phyloP scores from a whole-genome alignment of 225 moss, liverwort and hornwort species.

The Sphagnum tenellum region DNA sequence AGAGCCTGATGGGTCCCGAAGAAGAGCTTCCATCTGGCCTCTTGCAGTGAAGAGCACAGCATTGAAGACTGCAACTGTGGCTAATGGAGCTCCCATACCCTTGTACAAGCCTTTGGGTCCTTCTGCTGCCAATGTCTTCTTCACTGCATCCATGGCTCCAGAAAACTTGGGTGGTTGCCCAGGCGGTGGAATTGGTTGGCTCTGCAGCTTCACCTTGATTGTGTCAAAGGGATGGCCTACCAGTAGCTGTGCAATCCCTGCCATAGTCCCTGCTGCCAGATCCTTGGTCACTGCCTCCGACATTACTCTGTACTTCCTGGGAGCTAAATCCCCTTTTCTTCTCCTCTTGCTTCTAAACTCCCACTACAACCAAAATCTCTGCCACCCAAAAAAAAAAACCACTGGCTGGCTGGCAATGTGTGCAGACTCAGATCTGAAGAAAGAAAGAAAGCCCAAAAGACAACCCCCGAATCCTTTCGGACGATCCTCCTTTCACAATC shows the following conservation, averaged over 20 bases:
- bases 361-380: too few species aligned
- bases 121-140: constrained; percentile 29
- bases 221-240: constrained; percentile 55
- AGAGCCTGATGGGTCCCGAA: constrained; percentile 15
- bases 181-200: constrained; percentile 37
- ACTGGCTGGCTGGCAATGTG: too few species aligned
- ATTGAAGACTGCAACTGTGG: constrained; percentile 46
- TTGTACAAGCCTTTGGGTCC: constrained; percentile 40
- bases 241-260: constrained; percentile 41
- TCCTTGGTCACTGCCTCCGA: constrained; percentile 38
- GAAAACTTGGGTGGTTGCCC: constrained; percentile 33
- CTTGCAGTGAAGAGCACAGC: constrained; percentile 49
- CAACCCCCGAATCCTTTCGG: too few species aligned
- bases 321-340: too few species aligned
- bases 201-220: constrained; percentile 53
- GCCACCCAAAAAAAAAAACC: too few species aligned
- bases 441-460: too few species aligned
- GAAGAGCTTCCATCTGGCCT: constrained; percentile 35
- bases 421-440: too few species aligned
- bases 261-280: constrained; percentile 39
- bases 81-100: constrained; percentile 51
- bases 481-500: too few species aligned
- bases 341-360: too few species aligned
- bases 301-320: too few species aligned
- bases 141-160: constrained; percentile 44